phyloP scores from a whole-genome alignment of 2,329 filamentous ascomycete genomes.

The Bisporella sp. region DNA sequence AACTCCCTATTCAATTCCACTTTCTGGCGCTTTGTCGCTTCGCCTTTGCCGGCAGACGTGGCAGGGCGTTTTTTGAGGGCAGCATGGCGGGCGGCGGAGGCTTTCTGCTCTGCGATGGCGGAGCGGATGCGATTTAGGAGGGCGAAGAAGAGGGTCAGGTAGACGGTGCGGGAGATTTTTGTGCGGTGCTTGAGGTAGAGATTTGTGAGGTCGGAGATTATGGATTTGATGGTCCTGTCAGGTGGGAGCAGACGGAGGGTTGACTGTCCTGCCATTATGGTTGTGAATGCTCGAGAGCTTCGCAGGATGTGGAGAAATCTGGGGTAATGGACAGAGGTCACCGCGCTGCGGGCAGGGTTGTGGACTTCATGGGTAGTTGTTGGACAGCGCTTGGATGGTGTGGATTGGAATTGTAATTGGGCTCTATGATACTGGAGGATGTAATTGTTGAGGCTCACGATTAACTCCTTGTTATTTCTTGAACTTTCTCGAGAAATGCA shows the following conservation, averaged over 20 bases:
- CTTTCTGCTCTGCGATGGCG: constrained; percentile 90
- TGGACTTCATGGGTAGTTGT: too few relatives aligned
- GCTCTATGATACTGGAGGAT: too few relatives aligned
- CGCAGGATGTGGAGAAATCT: too few relatives aligned
- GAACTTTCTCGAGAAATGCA: too few relatives aligned
- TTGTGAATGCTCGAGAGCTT: too few relatives aligned
- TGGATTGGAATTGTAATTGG: too few relatives aligned
- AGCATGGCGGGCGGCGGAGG: constrained; percentile 63
- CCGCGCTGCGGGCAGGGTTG: too few relatives aligned
- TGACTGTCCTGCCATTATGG: constrained; percentile 66
- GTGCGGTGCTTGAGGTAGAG: constrained; percentile 76
- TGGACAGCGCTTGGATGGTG: too few relatives aligned
- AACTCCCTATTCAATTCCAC: constrained; percentile 91
- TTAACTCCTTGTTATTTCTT: too few relatives aligned
- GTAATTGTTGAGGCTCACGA: too few relatives aligned
- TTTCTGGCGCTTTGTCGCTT: constrained; percentile 54
- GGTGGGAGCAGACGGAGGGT: constrained; percentile 64
- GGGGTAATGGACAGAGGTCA: too few relatives aligned
- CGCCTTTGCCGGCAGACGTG: constrained; percentile 33
- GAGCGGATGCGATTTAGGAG: constrained; percentile 82
- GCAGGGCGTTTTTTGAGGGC: constrained; percentile 47
- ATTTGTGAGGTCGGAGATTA: constrained; percentile 59
- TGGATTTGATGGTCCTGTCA: constrained; percentile 57
- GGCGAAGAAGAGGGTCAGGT: constrained; percentile 73
- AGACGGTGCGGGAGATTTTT: constrained; percentile 75